Base-by-base conservation (phyloP, 345 rosid genomes). In the Cardamine chenopodiifolia region DNA sequence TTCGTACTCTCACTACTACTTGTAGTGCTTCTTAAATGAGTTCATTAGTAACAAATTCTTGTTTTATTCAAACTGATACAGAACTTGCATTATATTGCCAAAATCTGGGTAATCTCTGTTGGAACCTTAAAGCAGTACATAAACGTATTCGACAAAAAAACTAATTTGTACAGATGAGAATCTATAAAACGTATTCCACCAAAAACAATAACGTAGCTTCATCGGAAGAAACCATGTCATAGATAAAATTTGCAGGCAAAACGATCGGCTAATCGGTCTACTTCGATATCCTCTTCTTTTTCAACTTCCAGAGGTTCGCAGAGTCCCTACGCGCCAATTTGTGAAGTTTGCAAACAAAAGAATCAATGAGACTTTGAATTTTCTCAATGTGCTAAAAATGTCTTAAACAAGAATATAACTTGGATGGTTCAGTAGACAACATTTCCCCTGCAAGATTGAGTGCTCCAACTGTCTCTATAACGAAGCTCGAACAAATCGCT, bases 191-290 rank as follows among this genome's bases (percentile, higher is more conserved):
- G 13, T 8, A 35, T 35, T 35, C 39, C 3, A 35, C 39, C 4
- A 35, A 35, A 35, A 35, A 35, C 34, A 32, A 9, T 32, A 34
- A 34, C 0, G 12, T 2, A 37, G 42, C 42, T 5, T 37, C 42
- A 11, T 10, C 0, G 14, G 42, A 11, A 9, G 14, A 58, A 32
- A n/a, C 28, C 68, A 60, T 71, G 37, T 63, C 64, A 73, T 23
- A 65, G 50, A 56, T 31, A 3, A 34, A 73, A 62, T 39, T 50
- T 73, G 1, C 22, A 65, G 66, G 49, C 39, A 32, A 73, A 13
- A 45, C 65, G 78, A 65, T 73, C 22, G 8, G 58, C 62, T 65
- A 65, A 45, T 15, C 15, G 29, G 18, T 65, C 78, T 35, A 39
- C 11, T 67, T 48, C 67, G 26, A 26, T 47, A 66, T 49, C 67